A percentile compares a stretch with the other conserved stretches of the same genome.
These are phyloP conservation scores for Penicillium sp. DNA, from an alignment of 2,329 filamentous ascomycete genomes.

Conservation along the genomic window DNA sequence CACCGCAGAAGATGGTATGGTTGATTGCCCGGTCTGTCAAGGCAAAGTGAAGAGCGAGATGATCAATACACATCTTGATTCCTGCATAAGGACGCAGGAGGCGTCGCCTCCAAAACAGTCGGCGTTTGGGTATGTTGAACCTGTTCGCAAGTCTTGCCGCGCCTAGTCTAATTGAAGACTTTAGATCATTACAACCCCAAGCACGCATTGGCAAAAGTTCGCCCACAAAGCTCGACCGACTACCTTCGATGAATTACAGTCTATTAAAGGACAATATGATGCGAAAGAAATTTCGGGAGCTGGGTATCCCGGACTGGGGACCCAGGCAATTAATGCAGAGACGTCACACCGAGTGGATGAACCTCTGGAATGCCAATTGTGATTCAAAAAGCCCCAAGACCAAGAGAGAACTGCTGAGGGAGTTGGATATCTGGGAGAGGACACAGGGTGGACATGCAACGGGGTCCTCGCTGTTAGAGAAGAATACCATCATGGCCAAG, in stretches of 20 bases:
- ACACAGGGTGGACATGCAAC: constrained; percentile 66
- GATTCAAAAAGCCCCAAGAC: constrained; percentile 72
- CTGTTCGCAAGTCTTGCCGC: background rate
- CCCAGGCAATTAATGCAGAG: constrained; percentile 67
- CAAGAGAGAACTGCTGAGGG: constrained; percentile 68
- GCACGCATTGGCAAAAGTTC: constrained; percentile 14
- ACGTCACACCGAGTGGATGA: constrained; percentile 89
- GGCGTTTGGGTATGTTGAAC: constrained; percentile 28
- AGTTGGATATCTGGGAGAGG: constrained; percentile 82
- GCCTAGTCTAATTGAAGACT: constrained; percentile 19
- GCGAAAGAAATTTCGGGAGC: constrained; percentile 74
- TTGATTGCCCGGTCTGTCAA: constrained; percentile 78
- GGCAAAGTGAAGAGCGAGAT: constrained; percentile 73
- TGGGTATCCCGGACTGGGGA: constrained; percentile 72
- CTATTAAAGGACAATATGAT: constrained; percentile 77
- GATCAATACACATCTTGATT: constrained; percentile 80
- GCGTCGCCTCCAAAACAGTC: constrained; percentile 12
- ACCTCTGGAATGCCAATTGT: constrained; percentile 95
- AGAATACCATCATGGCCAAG: constrained; percentile 68
- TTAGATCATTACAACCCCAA: constrained; percentile 25
- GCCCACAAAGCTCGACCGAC: constrained; percentile 54
- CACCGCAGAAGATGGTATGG: constrained; percentile 65
- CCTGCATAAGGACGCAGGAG: constrained; percentile 44
- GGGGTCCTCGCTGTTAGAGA: constrained; percentile 19
- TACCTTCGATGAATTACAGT: constrained; percentile 81